Evolutionary conservation across 1,284 basidiomycete species (phyloP).

Genomic region (Boletus calvinii): DNA sequence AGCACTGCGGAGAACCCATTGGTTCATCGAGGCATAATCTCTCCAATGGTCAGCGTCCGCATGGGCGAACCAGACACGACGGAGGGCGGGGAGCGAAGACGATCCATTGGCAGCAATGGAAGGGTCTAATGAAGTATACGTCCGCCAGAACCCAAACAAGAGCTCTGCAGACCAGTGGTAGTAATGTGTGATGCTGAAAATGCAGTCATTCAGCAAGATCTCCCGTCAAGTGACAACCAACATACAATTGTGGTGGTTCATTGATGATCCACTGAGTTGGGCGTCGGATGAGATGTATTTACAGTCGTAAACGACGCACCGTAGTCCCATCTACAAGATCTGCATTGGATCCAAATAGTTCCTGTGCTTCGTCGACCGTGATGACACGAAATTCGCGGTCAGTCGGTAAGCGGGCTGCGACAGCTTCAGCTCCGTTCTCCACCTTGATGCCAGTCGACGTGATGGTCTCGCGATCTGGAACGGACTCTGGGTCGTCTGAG

Average conservation of each 20-base stretch:
- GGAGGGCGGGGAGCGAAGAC: constrained; percentile 67
- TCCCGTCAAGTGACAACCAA: constrained; percentile 8
- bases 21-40: constrained; percentile 82
- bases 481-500: constrained; percentile 49
- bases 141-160: constrained; percentile 85
- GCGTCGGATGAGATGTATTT: constrained; percentile 4
- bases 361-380: constrained; percentile 62
- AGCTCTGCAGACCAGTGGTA: constrained; percentile 88
- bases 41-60: constrained; percentile 77
- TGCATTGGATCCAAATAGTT: constrained; percentile 65
- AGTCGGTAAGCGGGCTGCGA: constrained; percentile 56
- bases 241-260: constrained; percentile 82
- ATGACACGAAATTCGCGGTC: constrained; percentile 79
- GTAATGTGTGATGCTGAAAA: constrained; percentile 68
- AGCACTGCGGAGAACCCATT: constrained; percentile 71
- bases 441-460: constrained; percentile 57
- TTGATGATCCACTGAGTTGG: constrained; percentile 66
- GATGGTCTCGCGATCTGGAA: constrained; percentile 57
- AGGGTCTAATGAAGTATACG: constrained; percentile 77
- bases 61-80: constrained; percentile 74
- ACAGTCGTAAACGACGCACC: constrained; percentile 36
- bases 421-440: constrained; percentile 44
- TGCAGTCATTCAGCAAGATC: constrained; percentile 3
- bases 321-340: constrained; percentile 65
- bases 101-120: constrained; percentile 62